Percentiles rank a stretch among this genome's conserved stretches.
These are phyloP conservation scores for Gossypium bickii DNA, from an alignment of 345 rosid species.

Conservation along the genomic window DNA sequence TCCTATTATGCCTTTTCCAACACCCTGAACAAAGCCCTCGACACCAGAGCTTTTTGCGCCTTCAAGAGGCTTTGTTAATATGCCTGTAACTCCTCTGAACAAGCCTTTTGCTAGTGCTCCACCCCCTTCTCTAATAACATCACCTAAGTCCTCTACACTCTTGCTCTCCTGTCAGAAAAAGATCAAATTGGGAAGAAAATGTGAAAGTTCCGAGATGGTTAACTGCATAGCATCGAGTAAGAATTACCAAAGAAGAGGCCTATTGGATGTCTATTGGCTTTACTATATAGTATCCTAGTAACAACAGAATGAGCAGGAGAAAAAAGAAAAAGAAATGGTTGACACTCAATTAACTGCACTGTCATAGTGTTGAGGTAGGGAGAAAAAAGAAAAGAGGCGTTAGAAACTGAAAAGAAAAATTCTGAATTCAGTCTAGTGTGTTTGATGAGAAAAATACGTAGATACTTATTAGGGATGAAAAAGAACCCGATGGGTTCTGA, in stretches of 20 bases:
- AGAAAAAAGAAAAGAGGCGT: not conserved
- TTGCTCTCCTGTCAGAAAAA: constrained; percentile 64
- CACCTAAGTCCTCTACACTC: constrained; percentile 95
- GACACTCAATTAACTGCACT: not conserved
- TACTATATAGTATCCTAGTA: not conserved
- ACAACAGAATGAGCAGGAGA: not conserved
- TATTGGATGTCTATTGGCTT: not conserved
- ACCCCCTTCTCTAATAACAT: constrained; percentile 96
- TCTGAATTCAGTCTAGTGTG: too few relatives aligned
- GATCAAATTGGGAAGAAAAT: constrained; percentile 10
- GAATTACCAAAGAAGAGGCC: not conserved
- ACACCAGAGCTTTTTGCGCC: constrained; percentile 96
- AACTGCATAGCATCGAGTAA: constrained; percentile 8
- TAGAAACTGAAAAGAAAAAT: too few relatives aligned
- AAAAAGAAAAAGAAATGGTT: not conserved
- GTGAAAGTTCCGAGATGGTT: constrained; percentile 12
- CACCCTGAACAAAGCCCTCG: constrained; percentile 98
- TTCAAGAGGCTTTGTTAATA: constrained; percentile 94
- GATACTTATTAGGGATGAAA: too few relatives aligned
- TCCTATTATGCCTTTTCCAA: constrained; percentile 96
- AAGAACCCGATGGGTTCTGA: too few relatives aligned
- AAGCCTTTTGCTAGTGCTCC: constrained; percentile 98
- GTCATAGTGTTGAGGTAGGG: not conserved
- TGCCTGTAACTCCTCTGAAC: constrained; percentile 97
- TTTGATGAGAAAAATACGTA: too few relatives aligned